These are phyloP conservation scores for Filobasidium floriforme DNA, from an alignment of 768 basidiomycete genomes.

Conservation along the genomic window DNA sequence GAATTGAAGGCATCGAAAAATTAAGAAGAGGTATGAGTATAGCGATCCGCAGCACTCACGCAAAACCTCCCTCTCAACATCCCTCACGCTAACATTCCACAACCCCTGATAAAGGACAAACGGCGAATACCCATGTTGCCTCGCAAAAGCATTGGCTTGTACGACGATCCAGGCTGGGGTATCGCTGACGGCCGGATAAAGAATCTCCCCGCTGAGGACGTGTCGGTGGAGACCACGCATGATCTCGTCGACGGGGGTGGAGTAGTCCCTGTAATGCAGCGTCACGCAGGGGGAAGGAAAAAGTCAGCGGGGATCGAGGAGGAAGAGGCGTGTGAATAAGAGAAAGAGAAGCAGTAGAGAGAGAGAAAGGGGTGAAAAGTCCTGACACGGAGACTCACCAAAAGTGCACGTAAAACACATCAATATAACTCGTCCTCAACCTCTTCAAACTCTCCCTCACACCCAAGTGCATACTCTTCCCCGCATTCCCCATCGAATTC, in stretches of 20 bases:
- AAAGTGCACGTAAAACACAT: slow-evolving; percentile 49
- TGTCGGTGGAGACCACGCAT: slow-evolving; percentile 55
- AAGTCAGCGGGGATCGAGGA: not conserved
- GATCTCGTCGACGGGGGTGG: slow-evolving; percentile 54
- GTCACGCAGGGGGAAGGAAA: slow-evolving; percentile 22
- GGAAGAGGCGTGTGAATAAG: too few species aligned
- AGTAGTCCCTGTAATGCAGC: slow-evolving; percentile 48
- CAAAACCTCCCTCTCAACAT: slow-evolving; percentile 55
- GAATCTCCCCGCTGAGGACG: slow-evolving; percentile 52
- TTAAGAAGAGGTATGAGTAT: too few species aligned
- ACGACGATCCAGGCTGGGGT: slow-evolving; percentile 53
- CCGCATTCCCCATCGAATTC: slow-evolving; percentile 50
- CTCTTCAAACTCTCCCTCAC: slow-evolving; percentile 50
- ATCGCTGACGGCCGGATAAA: slow-evolving; percentile 54
- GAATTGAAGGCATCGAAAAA: too few species aligned
- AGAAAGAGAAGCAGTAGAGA: too few species aligned
- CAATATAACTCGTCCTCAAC: slow-evolving; percentile 56
- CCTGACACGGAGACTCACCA: too few species aligned
- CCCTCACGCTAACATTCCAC: slow-evolving; percentile 28
- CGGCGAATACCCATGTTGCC: slow-evolving; percentile 51
- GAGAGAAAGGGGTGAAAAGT: too few species aligned
- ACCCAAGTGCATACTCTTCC: slow-evolving; percentile 49
- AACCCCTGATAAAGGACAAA: slow-evolving; percentile 55
- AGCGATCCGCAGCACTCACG: slow-evolving; percentile 20
- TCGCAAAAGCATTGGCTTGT: slow-evolving; percentile 18